Evolutionary conservation across 106 monocot genomes (phyloP).

Genomic region (Dendrobium chrysotoxum): DNA sequence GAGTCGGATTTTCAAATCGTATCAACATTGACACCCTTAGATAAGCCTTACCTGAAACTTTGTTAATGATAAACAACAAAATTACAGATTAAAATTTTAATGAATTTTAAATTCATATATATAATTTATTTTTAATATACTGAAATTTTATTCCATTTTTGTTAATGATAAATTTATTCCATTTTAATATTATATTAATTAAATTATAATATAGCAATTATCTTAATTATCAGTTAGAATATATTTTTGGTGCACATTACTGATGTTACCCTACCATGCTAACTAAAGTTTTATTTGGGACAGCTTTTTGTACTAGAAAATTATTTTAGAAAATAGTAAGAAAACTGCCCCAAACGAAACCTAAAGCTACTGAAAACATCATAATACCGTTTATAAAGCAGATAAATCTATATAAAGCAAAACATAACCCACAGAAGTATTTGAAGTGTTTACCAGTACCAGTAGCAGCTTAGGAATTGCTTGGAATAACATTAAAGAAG

Average conservation of each 20-base stretch:
- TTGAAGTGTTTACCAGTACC: neutral
- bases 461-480: slow-evolving; percentile 46
- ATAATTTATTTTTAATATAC: too few relatives aligned
- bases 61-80: too few relatives aligned
- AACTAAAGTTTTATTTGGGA: neutral
- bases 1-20: too few relatives aligned
- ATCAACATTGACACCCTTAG: too few relatives aligned
- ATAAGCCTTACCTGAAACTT: too few relatives aligned
- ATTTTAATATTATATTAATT: neutral
- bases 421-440: neutral
- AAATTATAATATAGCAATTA: neutral
- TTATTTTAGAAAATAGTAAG: too few relatives aligned
- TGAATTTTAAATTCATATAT: too few relatives aligned
- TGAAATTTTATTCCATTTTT: too few relatives aligned
- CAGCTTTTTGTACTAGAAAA: too few relatives aligned
- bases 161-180: too few relatives aligned
- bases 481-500: slow-evolving; percentile 94
- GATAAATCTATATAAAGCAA: neutral
- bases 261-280: neutral
- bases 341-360: too few relatives aligned
- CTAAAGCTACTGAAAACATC: neutral
- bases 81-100: too few relatives aligned
- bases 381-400: neutral
- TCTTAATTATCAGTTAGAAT: neutral
- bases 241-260: neutral